These are phyloP conservation scores for Daldinia caldariorum DNA, from an alignment of 495 filamentous ascomycete species.

Conservation along the genomic window DNA sequence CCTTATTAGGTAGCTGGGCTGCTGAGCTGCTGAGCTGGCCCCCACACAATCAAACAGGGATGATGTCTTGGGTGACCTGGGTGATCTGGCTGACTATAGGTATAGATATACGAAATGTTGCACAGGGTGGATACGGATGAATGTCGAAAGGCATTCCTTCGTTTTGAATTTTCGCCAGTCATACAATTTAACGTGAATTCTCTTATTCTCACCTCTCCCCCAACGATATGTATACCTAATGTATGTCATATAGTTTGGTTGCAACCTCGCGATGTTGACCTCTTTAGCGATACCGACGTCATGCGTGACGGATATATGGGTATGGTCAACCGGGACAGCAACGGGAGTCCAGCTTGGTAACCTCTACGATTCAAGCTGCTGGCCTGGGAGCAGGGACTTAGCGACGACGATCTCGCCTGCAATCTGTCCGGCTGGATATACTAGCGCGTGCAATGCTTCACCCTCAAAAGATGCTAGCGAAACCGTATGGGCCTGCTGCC, in stretches of 20 bases:
- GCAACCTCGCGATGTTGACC: conserved; percentile 14
- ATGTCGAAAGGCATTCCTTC: not conserved
- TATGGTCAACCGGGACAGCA: not conserved
- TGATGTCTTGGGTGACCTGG: not conserved
- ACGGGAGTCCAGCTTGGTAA: conserved; percentile 19
- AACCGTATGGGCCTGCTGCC: conserved; percentile 39
- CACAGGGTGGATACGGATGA: conserved; percentile 1
- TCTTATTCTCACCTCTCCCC: not conserved
- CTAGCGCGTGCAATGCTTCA: conserved; percentile 30
- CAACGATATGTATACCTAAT: conserved; percentile 4
- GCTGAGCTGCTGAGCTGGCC: too few species aligned
- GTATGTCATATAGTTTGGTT: not conserved
- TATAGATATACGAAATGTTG: not conserved
- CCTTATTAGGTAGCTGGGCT: too few species aligned
- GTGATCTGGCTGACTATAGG: not conserved
- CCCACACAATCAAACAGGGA: conserved; percentile 1
- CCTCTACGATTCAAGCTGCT: conserved; percentile 27
- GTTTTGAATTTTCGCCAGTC: not conserved
- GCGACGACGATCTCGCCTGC: conserved; percentile 32
- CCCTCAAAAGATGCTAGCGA: conserved; percentile 13
- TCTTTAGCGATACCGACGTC: conserved; percentile 24
- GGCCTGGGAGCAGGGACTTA: conserved; percentile 15
- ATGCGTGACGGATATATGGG: conserved; percentile 31
- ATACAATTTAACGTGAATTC: not conserved
- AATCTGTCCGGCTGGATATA: conserved; percentile 29